Evolutionary conservation across 164 flowering plant species (phyloP), one percentile per base, ranked within the genome.

Genomic region (Protea cynaroides): DNA sequence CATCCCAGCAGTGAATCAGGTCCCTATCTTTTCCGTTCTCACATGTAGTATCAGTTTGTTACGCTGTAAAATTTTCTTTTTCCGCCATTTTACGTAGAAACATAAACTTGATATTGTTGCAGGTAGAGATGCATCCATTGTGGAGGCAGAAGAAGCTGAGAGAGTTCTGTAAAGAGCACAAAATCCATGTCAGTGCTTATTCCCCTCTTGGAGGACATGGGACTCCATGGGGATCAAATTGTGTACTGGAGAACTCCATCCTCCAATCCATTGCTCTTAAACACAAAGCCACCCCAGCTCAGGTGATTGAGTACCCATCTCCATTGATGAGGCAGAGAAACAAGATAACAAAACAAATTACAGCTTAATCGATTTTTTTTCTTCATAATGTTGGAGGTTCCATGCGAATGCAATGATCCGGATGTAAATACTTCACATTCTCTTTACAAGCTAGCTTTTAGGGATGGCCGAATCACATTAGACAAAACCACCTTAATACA

Each of bases 41-140:
- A n/a, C n/a, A n/a, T n/a, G n/a, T n/a, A n/a, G n/a, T n/a, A n/a
- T n/a, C n/a, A n/a, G n/a, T n/a, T n/a, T 3, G 7, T n/a, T 24
- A 34, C 24, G 36, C 9, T 4, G 40, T 37, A 37, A 37, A 4
- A 37, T 37, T 4, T n/a, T n/a, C n/a, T n/a, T n/a, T n/a, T n/a
- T n/a, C n/a, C n/a, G n/a, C n/a, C n/a, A n/a, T n/a, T n/a, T n/a
- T n/a, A n/a, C n/a, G n/a, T n/a, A n/a, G n/a, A n/a, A n/a, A 9
- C 29, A 55, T 52, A 37, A 15, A 34, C 2, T 49, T 29, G 7
- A n/a, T 1, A 24, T 46, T 14, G 18, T 18, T 51, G 55, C 69
- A 89, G 93, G 96, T 90, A 68, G 96, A 90, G 68, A 84, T 90
- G 93, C 91, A 87, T 64, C 96, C 96, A 17, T 70, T 78, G 76